A percentile compares a stretch with the other conserved stretches of the same genome.
Conservation (phyloP, 2,329 filamentous ascomycete genomes). For the Whalleya microplaca region DNA sequence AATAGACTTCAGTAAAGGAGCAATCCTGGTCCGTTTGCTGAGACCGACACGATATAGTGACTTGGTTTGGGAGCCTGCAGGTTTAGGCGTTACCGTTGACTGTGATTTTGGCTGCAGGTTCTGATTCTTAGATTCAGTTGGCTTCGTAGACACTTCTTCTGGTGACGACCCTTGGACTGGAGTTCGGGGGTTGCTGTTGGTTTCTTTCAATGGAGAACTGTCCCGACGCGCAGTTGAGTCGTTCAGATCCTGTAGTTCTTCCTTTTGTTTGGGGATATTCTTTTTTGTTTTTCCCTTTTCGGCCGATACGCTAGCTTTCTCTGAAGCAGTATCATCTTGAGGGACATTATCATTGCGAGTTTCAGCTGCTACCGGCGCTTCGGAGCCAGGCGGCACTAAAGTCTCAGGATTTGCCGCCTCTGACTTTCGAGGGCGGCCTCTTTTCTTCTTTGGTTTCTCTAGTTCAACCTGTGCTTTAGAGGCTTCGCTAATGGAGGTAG, state of each 20-base stretch:
- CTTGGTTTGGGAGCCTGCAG: slow-evolving; percentile 38
- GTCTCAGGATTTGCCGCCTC: slow-evolving; percentile 22
- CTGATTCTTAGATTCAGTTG: slow-evolving; percentile 10
- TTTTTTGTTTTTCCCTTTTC: slow-evolving; percentile 14
- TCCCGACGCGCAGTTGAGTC: neutral
- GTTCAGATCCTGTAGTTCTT: slow-evolving; percentile 5
- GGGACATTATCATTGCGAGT: neutral
- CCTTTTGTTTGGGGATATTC: slow-evolving; percentile 7
- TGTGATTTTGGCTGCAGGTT: slow-evolving; percentile 14
- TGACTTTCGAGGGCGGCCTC: slow-evolving; percentile 37
- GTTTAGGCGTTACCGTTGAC: slow-evolving; percentile 19
- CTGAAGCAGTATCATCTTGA: slow-evolving; percentile 1
- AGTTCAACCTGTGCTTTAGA: slow-evolving; percentile 15
- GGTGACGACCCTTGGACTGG: slow-evolving; percentile 16
- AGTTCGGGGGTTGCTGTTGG: slow-evolving; percentile 23
- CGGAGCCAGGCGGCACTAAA: neutral
- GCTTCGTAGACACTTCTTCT: neutral
- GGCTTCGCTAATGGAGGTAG: slow-evolving; percentile 1
- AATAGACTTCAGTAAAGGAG: slow-evolving; percentile 49
- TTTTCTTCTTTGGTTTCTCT: slow-evolving; percentile 36
- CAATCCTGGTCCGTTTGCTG: slow-evolving; percentile 51
- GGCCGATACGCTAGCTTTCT: slow-evolving; percentile 1
- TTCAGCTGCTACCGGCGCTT: neutral
- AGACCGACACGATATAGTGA: slow-evolving; percentile 50
- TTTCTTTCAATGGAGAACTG: slow-evolving; percentile 25